A percentile compares a stretch with the other conserved stretches of the same genome.
phyloP scores from a whole-genome alignment of 2,329 filamentous ascomycete species.

The Cercospora berteroae region DNA sequence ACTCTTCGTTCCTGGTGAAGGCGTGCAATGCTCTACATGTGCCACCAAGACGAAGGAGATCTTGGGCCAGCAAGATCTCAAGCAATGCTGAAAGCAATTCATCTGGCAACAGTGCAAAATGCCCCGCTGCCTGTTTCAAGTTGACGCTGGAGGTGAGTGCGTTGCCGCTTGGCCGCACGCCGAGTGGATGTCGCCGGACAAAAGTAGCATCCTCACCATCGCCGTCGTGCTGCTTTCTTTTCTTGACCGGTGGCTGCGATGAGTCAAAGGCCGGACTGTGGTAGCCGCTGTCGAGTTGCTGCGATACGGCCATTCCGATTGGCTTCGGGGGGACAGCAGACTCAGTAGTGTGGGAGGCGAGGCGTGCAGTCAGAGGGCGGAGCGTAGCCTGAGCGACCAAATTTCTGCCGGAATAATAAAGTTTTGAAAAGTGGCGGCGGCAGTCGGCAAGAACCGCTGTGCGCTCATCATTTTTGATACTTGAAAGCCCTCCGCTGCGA shows the following conservation, averaged over 20 bases:
- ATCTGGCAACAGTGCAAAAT: constrained; percentile 70
- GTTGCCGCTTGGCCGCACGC: constrained; percentile 85
- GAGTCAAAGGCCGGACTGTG: constrained; percentile 15
- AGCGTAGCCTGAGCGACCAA: neutral
- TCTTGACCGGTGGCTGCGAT: constrained; percentile 24
- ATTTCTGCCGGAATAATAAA: neutral
- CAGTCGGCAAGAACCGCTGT: neutral
- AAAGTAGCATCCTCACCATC: constrained; percentile 40
- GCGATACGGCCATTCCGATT: constrained; percentile 20
- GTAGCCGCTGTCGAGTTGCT: constrained; percentile 12
- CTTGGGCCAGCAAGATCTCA: constrained; percentile 66
- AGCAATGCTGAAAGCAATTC: constrained; percentile 74
- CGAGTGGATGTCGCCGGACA: constrained; percentile 75
- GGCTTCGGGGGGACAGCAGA: neutral
- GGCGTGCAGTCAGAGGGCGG: neutral
- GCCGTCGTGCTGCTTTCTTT: constrained; percentile 14
- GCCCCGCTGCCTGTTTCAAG: constrained; percentile 65
- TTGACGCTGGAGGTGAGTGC: constrained; percentile 65
- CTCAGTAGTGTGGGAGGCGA: constrained; percentile 1
- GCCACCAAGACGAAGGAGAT: constrained; percentile 65
- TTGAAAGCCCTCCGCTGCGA: constrained; percentile 12
- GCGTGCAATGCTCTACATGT: constrained; percentile 86
- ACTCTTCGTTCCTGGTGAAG: constrained; percentile 76
- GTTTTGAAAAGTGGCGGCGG: constrained; percentile 12
- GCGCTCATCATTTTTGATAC: constrained; percentile 4